These are phyloP conservation scores for Ascodesmis nigricans DNA, from an alignment of 495 filamentous ascomycete genomes.

Conservation along the genomic window DNA sequence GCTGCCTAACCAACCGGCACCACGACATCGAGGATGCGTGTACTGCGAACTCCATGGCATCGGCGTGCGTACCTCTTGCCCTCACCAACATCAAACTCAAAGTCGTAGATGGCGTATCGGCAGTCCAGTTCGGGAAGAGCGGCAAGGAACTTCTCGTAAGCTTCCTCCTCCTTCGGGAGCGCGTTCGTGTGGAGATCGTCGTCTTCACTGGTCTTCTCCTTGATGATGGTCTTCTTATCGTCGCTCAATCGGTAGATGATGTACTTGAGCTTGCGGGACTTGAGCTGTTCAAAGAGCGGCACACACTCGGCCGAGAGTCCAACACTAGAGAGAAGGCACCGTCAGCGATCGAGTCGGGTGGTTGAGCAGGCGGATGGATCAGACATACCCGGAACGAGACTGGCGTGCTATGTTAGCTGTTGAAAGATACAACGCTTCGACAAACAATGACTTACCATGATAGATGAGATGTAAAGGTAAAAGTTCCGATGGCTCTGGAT, in stretches of 20 bases:
- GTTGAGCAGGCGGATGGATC: neutral
- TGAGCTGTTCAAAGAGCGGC: slow-evolving; percentile 67
- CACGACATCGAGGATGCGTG: too few relatives aligned
- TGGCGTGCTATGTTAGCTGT: neutral
- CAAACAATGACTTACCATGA: slow-evolving; percentile 4
- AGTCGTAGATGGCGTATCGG: slow-evolving; percentile 84
- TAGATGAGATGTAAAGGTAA: neutral
- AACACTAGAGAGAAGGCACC: slow-evolving; percentile 35
- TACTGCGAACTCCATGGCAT: too few relatives aligned
- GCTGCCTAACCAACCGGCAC: too few relatives aligned
- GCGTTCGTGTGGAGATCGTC: slow-evolving; percentile 20
- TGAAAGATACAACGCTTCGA: neutral
- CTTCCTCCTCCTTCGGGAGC: slow-evolving; percentile 7
- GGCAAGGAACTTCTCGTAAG: slow-evolving; percentile 17
- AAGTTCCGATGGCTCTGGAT: neutral
- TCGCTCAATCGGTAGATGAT: slow-evolving; percentile 95
- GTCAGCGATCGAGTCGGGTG: neutral
- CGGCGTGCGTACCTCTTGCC: slow-evolving; percentile 59
- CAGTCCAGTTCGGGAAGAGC: slow-evolving; percentile 14
- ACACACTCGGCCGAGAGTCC: slow-evolving; percentile 60
- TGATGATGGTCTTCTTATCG: slow-evolving; percentile 71
- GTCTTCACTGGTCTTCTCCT: slow-evolving; percentile 44
- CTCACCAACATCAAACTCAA: slow-evolving; percentile 73
- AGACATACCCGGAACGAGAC: slow-evolving; percentile 23
- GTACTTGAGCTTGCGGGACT: slow-evolving; percentile 74